These are phyloP conservation scores for Cyberlindnera americana DNA, from an alignment of 805 yeast species.

Conservation along the genomic window DNA sequence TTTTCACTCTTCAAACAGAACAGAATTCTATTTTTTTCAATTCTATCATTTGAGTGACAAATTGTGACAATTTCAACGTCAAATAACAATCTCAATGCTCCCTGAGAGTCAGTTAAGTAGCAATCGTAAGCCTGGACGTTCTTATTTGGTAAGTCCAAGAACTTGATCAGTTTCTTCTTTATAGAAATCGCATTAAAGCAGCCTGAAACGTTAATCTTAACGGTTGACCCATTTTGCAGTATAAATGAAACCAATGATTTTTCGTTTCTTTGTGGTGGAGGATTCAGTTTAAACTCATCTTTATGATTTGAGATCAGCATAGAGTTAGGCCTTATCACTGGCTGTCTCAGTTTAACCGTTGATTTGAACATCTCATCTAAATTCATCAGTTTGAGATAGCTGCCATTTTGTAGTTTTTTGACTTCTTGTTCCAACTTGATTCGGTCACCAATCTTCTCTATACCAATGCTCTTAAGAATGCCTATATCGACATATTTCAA, in stretches of 20 bases:
- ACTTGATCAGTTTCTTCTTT: slow-evolving; percentile 62
- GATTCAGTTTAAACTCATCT: slow-evolving; percentile 20
- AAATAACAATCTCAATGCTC: slow-evolving; percentile 46
- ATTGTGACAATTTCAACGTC: slow-evolving; percentile 81
- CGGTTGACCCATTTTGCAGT: slow-evolving; percentile 67
- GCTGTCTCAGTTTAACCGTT: slow-evolving; percentile 7
- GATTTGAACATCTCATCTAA: slow-evolving; percentile 18
- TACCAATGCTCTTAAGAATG: slow-evolving; percentile 69
- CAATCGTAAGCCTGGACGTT: slow-evolving; percentile 52
- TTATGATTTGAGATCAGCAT: slow-evolving; percentile 14
- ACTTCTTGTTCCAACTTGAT: slow-evolving; percentile 62
- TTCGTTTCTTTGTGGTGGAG: slow-evolving; percentile 18
- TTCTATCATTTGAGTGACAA: slow-evolving; percentile 69
- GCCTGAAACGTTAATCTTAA: slow-evolving; percentile 66
- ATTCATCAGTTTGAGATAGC: slow-evolving; percentile 5
- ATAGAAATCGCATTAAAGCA: slow-evolving; percentile 80
- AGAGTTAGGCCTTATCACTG: slow-evolving; percentile 5
- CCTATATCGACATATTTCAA: slow-evolving; percentile 45
- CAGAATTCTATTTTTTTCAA: slow-evolving; percentile 66
- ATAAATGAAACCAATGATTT: slow-evolving; percentile 57
- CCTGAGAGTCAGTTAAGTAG: slow-evolving; percentile 48
- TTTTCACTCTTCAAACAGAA: slow-evolving; percentile 60
- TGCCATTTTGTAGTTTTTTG: slow-evolving; percentile 33
- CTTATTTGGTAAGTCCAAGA: slow-evolving; percentile 44
- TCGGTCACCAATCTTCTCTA: slow-evolving; percentile 80